Evolutionary conservation across 75 land plant genomes (phyloP).

Genomic region (Cryptomeria japonica): DNA sequence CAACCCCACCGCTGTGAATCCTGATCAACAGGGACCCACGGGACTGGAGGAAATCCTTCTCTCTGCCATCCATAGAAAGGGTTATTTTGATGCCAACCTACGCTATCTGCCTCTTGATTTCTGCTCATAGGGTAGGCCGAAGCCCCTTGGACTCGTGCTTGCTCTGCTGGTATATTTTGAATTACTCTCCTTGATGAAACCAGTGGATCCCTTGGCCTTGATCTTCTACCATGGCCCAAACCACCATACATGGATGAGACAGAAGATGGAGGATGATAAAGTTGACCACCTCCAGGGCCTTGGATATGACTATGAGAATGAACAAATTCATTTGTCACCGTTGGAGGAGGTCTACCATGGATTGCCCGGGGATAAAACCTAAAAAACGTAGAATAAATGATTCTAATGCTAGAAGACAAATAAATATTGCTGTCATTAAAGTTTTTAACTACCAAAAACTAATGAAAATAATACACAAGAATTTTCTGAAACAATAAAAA

Average conservation of each 20-base stretch:
- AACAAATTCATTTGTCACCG: constrained; percentile 7
- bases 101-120: constrained; percentile 7
- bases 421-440: neutral
- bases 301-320: constrained; percentile 9
- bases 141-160: constrained; percentile 8
- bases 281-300: constrained; percentile 3
- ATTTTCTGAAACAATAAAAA: neutral
- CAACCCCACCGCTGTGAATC: constrained; percentile 14
- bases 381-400: neutral
- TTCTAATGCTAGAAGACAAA: neutral
- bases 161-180: constrained; percentile 11
- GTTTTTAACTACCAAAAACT: neutral
- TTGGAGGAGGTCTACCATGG: neutral
- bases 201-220: constrained; percentile 7
- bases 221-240: neutral
- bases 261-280: constrained; percentile 10
- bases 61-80: constrained; percentile 10
- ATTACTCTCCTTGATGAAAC: constrained; percentile 12
- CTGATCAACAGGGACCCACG: constrained; percentile 10
- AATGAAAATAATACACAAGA: neutral
- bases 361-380: constrained; percentile 12
- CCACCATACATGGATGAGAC: constrained; percentile 3
- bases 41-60: constrained; percentile 9
- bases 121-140: constrained; percentile 8
- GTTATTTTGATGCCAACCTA: constrained; percentile 10